Evolutionary conservation across 2,329 filamentous ascomycete species (phyloP).

Genomic region (Pseudopyrenochaeta lycopersici): DNA sequence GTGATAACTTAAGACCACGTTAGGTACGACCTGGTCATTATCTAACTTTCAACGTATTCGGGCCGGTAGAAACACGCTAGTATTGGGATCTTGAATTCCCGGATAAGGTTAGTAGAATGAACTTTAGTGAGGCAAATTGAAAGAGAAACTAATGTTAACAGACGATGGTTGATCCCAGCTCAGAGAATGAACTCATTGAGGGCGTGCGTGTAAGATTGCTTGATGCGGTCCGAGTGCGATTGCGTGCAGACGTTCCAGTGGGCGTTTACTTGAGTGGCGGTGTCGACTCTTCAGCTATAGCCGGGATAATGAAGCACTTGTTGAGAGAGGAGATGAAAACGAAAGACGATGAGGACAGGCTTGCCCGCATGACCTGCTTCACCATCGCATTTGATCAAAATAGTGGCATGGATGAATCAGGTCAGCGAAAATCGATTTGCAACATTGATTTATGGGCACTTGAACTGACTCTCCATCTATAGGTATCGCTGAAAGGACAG

Average conservation of each 20-base stretch:
- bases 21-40: too few species aligned
- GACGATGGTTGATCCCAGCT: too few species aligned
- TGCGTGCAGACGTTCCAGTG: constrained; percentile 66
- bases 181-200: constrained; percentile 33
- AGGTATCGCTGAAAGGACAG: constrained; percentile 56
- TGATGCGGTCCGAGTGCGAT: constrained; percentile 61
- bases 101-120: too few species aligned
- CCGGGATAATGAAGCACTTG: constrained; percentile 64
- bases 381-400: constrained; percentile 58
- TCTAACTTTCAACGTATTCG: too few species aligned
- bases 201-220: constrained; percentile 61
- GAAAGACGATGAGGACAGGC: constrained; percentile 52
- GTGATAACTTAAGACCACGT: too few species aligned
- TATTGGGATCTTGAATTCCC: too few species aligned
- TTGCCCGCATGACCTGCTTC: constrained; percentile 56
- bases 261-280: constrained; percentile 66
- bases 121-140: too few species aligned
- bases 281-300: constrained; percentile 65
- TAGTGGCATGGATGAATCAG: constrained; percentile 60
- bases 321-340: constrained; percentile 35
- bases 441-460: too few species aligned
- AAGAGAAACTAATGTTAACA: too few species aligned
- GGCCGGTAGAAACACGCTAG: too few species aligned
- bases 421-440: too few species aligned
- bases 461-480: too few species aligned